These are phyloP conservation scores for Leptomonas pyrrhocoris DNA, from an alignment of 208 protist species.

Conservation along the genomic window DNA sequence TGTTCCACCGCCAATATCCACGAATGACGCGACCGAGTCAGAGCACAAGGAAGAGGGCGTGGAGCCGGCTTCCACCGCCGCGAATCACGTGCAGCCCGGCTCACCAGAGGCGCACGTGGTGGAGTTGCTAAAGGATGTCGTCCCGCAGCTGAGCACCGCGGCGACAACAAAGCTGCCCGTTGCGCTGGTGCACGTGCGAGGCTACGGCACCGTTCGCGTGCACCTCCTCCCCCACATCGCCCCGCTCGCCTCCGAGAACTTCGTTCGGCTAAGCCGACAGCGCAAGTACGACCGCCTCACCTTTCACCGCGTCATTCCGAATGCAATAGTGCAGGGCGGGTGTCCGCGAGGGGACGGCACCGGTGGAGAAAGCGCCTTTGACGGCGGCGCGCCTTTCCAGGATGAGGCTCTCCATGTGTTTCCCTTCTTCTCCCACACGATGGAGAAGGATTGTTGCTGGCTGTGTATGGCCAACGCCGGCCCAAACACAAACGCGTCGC, in stretches of 20 bases:
- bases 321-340: slow-evolving; percentile 95
- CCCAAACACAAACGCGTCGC: slow-evolving; percentile 87
- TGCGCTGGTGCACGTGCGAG: slow-evolving; percentile 46
- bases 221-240: slow-evolving; percentile 90
- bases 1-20: background rate
- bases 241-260: slow-evolving; percentile 97
- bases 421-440: slow-evolving; percentile 65
- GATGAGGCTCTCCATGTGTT: slow-evolving; percentile 88
- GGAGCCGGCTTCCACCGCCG: background rate
- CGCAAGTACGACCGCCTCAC: slow-evolving; percentile 94
- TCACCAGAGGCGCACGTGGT: slow-evolving; percentile 39
- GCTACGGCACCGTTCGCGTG: slow-evolving; percentile 70
- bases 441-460: slow-evolving; percentile 43
- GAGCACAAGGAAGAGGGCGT: background rate
- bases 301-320: slow-evolving; percentile 96
- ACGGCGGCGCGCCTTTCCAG: slow-evolving; percentile 87
- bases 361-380: slow-evolving; percentile 86
- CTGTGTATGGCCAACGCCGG: slow-evolving; percentile 89
- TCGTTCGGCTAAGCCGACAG: slow-evolving; percentile 82
- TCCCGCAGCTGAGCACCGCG: slow-evolving; percentile 13
- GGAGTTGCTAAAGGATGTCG: slow-evolving; percentile 33
- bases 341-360: slow-evolving; percentile 93
- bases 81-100: background rate
- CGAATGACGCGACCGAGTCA: background rate
- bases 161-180: slow-evolving; percentile 2